Base-by-base conservation (phyloP, 73 alveolate genomes). In the Uronychia setigera region DNA sequence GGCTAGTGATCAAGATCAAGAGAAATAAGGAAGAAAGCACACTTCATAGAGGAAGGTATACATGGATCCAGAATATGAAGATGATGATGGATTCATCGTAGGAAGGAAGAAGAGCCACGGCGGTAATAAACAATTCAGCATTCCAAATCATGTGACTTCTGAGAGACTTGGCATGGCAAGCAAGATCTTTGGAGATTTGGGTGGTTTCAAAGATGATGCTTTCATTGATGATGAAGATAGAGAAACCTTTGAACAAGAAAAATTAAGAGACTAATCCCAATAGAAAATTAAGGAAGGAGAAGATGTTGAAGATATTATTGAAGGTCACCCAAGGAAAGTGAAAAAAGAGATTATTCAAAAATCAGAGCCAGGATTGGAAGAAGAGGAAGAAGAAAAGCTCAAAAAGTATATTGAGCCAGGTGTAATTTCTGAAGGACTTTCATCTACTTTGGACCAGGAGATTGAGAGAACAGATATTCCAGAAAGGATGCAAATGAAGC, bases 391-490 rank as follows among this genome's bases (percentile, higher is more conserved):
- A 57, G 31, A n/a, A 29, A 80, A 34, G 27, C 33, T 31, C 1
- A 58, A 33, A 1, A 80, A 9, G 29, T 1, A 1, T 33, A 35
- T 27, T 1, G 77, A 25, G 29, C 78, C 35, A 26, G 57, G 14
- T 46, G 86, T 33, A 30, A 80, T 25, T 5, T 67, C 32, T 25
- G 79, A 26, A 25, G 32, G 79, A 1, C 29, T 67, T 9, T 9
- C 67, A 5, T 46, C 67, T 46, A 46, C 5, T 19, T 46, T 11
- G n/a, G 67, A 46, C 67, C 19, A 80, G 0, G 78, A 35, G 59
- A 80, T 80, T 80, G 35, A 33, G 34, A 58, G 57, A 25, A 31
- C 79, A 13, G 86, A 80, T 80, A 80, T 80, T 58, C 86, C 86
- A n/a, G 86, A 80, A 59, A 80, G 86, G 58, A 30, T 80, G 28